These are phyloP conservation scores for Cutaneotrichosporon mucoides DNA, from an alignment of 1,284 basidiomycete species.

Conservation along the genomic window DNA sequence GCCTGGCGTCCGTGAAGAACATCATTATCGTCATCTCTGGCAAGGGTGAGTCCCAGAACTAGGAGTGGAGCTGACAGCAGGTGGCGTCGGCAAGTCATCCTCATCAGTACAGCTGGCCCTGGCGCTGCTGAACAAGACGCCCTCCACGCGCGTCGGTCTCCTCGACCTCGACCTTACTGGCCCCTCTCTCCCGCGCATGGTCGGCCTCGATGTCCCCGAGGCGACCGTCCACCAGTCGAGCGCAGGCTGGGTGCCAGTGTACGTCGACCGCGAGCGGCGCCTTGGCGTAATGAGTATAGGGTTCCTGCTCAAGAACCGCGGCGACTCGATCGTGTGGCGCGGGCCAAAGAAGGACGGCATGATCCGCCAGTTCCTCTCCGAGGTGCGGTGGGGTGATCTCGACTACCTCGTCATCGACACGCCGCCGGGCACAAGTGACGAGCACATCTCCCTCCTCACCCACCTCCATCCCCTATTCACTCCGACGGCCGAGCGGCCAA, in stretches of 20 bases:
- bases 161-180: conserved; percentile 97
- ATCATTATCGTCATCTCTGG: conserved; percentile 92
- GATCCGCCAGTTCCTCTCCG: conserved; percentile 95
- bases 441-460: conserved; percentile 92
- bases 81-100: conserved; percentile 97
- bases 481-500: conserved; percentile 49
- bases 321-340: conserved; percentile 94
- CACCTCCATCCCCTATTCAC: conserved; percentile 81
- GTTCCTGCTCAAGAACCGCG: conserved; percentile 82
- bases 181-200: conserved; percentile 94
- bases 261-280: conserved; percentile 69
- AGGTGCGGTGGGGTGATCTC: conserved; percentile 93
- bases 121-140: conserved; percentile 64
- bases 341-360: conserved; percentile 99
- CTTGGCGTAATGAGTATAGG: conserved; percentile 96
- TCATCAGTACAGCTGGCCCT: conserved; percentile 90
- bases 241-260: conserved; percentile 97
- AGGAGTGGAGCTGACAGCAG: conserved; percentile 41
- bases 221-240: conserved; percentile 77
- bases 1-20: conserved; percentile 70
- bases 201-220: conserved; percentile 72
- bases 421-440: conserved; percentile 96
- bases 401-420: conserved; percentile 98
- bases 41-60: conserved; percentile 54
- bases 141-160: conserved; percentile 69